Evolutionary conservation across 2,329 filamentous ascomycete species (phyloP).

Genomic region (Pseudogymnoascus sp.): DNA sequence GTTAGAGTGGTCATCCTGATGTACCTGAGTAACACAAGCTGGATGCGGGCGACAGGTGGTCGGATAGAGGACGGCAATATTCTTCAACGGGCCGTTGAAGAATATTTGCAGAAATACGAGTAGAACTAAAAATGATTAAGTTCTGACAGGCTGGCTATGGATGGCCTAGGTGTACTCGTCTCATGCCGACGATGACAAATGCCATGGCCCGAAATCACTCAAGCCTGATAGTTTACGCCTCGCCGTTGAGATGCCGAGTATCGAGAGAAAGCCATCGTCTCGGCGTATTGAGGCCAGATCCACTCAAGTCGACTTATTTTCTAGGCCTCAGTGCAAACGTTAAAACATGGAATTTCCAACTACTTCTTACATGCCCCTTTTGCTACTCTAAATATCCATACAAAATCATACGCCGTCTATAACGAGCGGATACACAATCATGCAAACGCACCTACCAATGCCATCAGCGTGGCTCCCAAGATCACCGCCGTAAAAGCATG

Average conservation of each 20-base stretch:
- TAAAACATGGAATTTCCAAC: not conserved
- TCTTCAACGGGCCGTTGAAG: no score
- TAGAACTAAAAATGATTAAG: not conserved
- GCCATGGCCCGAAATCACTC: not conserved
- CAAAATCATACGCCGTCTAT: not conserved
- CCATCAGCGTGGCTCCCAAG: slow-evolving; percentile 53
- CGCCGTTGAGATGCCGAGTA: not conserved
- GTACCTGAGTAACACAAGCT: not conserved
- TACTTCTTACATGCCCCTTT: not conserved
- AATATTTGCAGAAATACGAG: not conserved
- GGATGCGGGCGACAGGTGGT: not conserved
- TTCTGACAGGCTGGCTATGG: not conserved
- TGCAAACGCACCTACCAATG: slow-evolving; percentile 60
- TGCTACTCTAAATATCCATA: not conserved
- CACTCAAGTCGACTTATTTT: not conserved
- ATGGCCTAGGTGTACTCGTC: not conserved
- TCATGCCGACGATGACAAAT: not conserved
- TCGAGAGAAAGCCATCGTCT: not conserved
- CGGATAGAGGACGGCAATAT: not conserved
- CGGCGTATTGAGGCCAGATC: not conserved
- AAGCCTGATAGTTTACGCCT: not conserved
- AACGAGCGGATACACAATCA: slow-evolving; percentile 19
- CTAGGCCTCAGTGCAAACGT: not conserved
- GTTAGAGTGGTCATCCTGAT: not conserved
- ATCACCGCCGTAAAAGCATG: slow-evolving; percentile 56